Conservation (phyloP, 306 rosid genomes). For the Ormosia semicastrata region DNA sequence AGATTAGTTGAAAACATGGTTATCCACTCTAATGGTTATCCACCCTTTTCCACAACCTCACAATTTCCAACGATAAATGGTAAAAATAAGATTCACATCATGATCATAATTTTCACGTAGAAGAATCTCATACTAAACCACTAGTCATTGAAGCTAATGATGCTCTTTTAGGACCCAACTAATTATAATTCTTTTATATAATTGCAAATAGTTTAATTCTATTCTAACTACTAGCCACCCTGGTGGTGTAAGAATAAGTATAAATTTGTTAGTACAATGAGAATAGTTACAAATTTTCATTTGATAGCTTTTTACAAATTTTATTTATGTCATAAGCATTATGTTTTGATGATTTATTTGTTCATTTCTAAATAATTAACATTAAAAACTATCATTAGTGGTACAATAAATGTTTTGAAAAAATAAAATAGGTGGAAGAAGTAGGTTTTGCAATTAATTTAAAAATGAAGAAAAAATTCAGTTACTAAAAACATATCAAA, state of each 20-base stretch:
- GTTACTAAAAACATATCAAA: too few species aligned
- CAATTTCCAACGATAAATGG: constrained; percentile 24
- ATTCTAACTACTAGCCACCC: not conserved
- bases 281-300: not conserved
- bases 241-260: not conserved
- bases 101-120: not conserved
- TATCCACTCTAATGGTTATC: not conserved
- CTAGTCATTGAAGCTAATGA: not conserved
- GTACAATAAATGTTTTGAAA: too few species aligned
- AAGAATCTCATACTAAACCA: not conserved
- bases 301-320: not conserved
- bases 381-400: too few species aligned
- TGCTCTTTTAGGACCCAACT: not conserved
- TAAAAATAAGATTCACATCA: not conserved
- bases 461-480: too few species aligned
- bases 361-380: too few species aligned
- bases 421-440: too few species aligned
- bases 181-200: not conserved
- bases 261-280: not conserved
- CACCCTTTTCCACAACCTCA: not conserved
- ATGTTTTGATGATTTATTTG: too few species aligned
- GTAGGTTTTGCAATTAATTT: too few species aligned
- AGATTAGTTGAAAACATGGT: constrained; percentile 14
- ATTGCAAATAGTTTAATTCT: not conserved
- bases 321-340: not conserved